Percentiles rank a stretch among this genome's conserved stretches.
Evolutionary conservation across 1,284 basidiomycete genomes (phyloP).

Genomic region (Papiliotrema laurentii): DNA sequence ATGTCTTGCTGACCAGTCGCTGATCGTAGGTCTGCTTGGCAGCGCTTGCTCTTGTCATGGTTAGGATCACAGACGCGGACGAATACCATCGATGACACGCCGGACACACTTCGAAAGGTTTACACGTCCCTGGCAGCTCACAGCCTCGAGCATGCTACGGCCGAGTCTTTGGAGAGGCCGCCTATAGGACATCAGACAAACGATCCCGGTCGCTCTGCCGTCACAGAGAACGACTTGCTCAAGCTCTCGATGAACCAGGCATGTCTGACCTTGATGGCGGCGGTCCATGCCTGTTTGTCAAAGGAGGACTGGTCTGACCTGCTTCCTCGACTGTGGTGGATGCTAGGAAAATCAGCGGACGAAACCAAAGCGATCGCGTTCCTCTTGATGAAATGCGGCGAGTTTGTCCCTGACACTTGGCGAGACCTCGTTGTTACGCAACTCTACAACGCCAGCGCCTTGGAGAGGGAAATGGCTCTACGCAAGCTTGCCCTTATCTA

Average conservation of each 20-base stretch:
- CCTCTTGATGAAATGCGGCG: constrained; percentile 39
- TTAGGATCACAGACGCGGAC: no score
- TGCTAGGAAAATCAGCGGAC: constrained; percentile 4
- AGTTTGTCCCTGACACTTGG: constrained; percentile 19
- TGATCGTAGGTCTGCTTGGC: constrained; percentile 8
- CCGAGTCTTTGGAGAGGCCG: neutral
- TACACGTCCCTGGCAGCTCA: no score
- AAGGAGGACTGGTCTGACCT: constrained; percentile 28
- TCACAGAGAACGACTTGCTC: neutral
- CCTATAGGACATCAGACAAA: neutral
- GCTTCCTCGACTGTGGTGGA: constrained; percentile 29
- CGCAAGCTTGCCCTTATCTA: constrained; percentile 29
- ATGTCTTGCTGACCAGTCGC: neutral
- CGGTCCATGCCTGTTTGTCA: constrained; percentile 23
- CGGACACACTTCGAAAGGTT: no score
- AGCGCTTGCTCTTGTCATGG: constrained; percentile 8
- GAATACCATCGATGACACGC: no score
- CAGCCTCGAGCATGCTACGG: no score
- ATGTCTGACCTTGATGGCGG: constrained; percentile 18
- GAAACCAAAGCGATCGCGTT: constrained; percentile 15
- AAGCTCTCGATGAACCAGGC: neutral
- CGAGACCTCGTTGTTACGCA: constrained; percentile 20
- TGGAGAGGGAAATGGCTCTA: constrained; percentile 15
- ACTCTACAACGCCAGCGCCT: constrained; percentile 12
- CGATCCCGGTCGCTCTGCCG: neutral